Evolutionary conservation across 1,284 basidiomycete genomes (phyloP).

Genomic region (Rhizopogon hawkerae): DNA sequence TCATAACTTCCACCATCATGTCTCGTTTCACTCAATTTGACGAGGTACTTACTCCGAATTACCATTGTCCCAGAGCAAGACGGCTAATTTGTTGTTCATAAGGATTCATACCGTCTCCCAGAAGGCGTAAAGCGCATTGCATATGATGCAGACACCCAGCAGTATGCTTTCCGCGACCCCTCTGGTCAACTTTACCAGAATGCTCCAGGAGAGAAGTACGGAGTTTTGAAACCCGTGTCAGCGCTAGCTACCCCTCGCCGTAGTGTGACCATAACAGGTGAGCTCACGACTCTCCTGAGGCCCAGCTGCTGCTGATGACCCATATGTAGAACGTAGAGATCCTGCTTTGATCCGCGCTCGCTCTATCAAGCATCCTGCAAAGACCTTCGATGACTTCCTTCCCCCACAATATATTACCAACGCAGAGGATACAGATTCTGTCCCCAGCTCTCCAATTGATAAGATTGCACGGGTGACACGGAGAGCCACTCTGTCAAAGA

Average conservation of each 20-base stretch:
- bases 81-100: not conserved
- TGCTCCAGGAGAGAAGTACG: conserved; percentile 37
- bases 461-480: conserved; percentile 21
- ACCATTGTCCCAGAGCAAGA: conserved; percentile 1
- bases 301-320: not conserved
- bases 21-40: conserved; percentile 30
- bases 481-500: conserved; percentile 29
- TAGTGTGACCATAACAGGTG: conserved; percentile 23
- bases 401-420: conserved; percentile 36
- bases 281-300: conserved; percentile 3
- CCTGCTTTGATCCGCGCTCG: conserved; percentile 14
- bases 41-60: conserved; percentile 22
- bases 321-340: conserved; percentile 13
- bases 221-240: conserved; percentile 32
- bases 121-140: conserved; percentile 41
- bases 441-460: conserved; percentile 5
- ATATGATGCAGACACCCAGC: conserved; percentile 45
- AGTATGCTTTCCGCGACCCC: conserved; percentile 43
- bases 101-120: conserved; percentile 45
- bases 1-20: conserved; percentile 15
- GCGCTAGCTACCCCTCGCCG: conserved; percentile 17
- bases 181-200: conserved; percentile 37
- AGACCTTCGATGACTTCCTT: conserved; percentile 41
- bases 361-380: conserved; percentile 16
- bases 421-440: conserved; percentile 10